Evolutionary conservation across 2,329 filamentous ascomycete species (phyloP).

Genomic region (Helotiales sp.): DNA sequence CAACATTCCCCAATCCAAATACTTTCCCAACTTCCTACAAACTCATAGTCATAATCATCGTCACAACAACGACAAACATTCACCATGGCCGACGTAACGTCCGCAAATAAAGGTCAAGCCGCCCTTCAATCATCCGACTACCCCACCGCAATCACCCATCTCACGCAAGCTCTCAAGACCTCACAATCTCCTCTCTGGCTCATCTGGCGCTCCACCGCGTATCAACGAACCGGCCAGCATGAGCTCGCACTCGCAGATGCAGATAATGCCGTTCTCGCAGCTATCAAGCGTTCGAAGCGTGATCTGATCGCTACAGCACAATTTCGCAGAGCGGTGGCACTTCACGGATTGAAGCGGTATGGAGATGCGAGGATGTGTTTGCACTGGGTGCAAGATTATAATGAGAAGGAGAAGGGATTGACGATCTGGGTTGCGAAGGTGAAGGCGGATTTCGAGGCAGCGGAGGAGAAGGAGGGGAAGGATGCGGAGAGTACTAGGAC

Average conservation of each 20-base stretch:
- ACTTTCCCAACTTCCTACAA: not conserved
- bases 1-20: not conserved
- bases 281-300: constrained; percentile 67
- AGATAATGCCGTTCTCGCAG: constrained; percentile 62
- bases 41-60: not conserved
- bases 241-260: constrained; percentile 69
- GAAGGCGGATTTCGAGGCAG: constrained; percentile 47
- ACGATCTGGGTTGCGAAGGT: constrained; percentile 61
- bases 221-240: constrained; percentile 62
- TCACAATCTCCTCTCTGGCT: constrained; percentile 78
- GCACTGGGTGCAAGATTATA: constrained; percentile 53
- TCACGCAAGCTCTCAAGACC: constrained; percentile 67
- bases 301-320: constrained; percentile 80
- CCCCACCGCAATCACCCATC: constrained; percentile 64
- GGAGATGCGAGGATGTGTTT: constrained; percentile 76
- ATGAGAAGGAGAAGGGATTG: constrained; percentile 51
- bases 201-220: constrained; percentile 77
- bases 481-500: constrained; percentile 47
- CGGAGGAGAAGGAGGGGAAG: constrained; percentile 43
- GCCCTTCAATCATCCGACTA: constrained; percentile 67
- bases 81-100: constrained; percentile 48
- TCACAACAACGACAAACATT: not conserved
- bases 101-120: constrained; percentile 47
- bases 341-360: constrained; percentile 68
- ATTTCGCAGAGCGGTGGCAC: constrained; percentile 73